A percentile compares a stretch with the other conserved stretches of the same genome.
Conservation (phyloP, 768 basidiomycete genomes). For the Kwoniella bestiolae region DNA sequence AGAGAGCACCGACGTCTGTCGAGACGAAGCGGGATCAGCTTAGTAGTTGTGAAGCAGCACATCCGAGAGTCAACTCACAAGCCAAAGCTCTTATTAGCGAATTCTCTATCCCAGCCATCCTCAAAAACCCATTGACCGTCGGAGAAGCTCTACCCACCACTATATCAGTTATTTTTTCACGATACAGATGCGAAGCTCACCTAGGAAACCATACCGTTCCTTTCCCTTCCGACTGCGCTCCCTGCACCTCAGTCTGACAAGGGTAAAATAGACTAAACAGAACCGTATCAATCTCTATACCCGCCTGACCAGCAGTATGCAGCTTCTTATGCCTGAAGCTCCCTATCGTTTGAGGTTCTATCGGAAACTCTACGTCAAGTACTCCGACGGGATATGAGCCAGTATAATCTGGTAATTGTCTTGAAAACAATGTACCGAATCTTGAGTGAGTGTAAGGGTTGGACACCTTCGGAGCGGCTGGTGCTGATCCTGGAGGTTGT, state of each 20-base stretch:
- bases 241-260: constrained; percentile 8
- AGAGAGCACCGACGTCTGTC: constrained; percentile 23
- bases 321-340: constrained; percentile 21
- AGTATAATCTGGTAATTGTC: constrained; percentile 16
- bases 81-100: constrained; percentile 12
- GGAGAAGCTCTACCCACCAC: neutral
- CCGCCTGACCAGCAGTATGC: constrained; percentile 1
- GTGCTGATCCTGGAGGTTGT: constrained; percentile 17
- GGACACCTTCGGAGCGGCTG: constrained; percentile 17
- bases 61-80: too few relatives aligned
- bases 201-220: constrained; percentile 29
- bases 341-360: constrained; percentile 20
- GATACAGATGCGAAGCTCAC: neutral
- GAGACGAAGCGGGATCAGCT: too few relatives aligned
- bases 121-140: constrained; percentile 25
- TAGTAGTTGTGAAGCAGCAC: too few relatives aligned
- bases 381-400: constrained; percentile 21
- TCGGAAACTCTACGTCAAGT: constrained; percentile 21
- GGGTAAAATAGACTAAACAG: constrained; percentile 31
- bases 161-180: neutral
- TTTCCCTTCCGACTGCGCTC: neutral
- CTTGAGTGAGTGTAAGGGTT: constrained; percentile 5
- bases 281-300: constrained; percentile 31
- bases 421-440: constrained; percentile 16
- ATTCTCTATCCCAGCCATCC: constrained; percentile 23